Evolutionary conservation across 805 yeast genomes (phyloP).

Genomic region (Kazachstania kunashirensis): DNA sequence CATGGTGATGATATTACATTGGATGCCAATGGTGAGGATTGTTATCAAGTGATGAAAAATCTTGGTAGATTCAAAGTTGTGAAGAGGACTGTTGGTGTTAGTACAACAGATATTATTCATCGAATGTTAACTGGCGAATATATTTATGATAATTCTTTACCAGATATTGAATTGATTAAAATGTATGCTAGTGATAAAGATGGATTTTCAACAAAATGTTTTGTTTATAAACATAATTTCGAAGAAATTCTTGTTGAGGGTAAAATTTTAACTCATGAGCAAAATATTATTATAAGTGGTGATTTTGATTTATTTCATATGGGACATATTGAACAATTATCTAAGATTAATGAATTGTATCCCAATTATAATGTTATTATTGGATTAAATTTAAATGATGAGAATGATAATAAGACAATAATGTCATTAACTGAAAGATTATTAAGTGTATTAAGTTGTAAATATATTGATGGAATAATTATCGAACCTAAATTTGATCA

Average conservation of each 20-base stretch:
- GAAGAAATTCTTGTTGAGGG: constrained; percentile 25
- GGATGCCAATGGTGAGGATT: constrained; percentile 90
- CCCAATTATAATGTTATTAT: constrained; percentile 43
- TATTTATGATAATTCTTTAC: constrained; percentile 4
- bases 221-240: constrained; percentile 43
- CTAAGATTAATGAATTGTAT: constrained; percentile 28
- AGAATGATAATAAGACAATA: constrained; percentile 33
- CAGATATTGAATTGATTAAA: constrained; percentile 20
- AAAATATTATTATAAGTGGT: constrained; percentile 43
- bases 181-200: constrained; percentile 54
- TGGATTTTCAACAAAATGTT: constrained; percentile 45
- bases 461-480: constrained; percentile 69
- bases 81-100: constrained; percentile 85
- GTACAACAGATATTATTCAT: constrained; percentile 90
- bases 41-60: constrained; percentile 76
- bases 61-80: constrained; percentile 84
- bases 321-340: constrained; percentile 75
- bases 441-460: constrained; percentile 80
- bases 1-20: constrained; percentile 98
- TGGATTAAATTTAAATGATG: constrained; percentile 43
- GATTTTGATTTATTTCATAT: constrained; percentile 89
- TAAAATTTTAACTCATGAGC: constrained; percentile 10
- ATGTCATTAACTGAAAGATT: constrained; percentile 85
- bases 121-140: constrained; percentile 50
- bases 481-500: constrained; percentile 26